Base-by-base conservation (phyloP, 495 filamentous ascomycete genomes). In the Penicillium roqueforti region DNA sequence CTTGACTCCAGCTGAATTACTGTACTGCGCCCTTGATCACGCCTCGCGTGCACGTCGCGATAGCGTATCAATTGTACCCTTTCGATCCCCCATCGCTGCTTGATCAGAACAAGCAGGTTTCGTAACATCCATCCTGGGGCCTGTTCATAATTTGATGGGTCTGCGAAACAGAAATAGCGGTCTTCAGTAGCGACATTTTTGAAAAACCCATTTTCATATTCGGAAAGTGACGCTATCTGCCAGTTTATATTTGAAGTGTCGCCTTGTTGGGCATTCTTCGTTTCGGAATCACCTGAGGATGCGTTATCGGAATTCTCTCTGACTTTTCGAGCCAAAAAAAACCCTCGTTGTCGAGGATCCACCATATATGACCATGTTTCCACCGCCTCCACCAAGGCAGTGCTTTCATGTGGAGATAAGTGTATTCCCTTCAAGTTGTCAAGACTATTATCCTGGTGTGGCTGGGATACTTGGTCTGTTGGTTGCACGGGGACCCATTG, bases 121-220 rank as follows among this genome's bases (percentile, higher is more conserved):
- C 93, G 78, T 23, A 97, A 74, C 76, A 92, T 88, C 93, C 93
- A 97, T 0, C 91, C 89, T 7, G 93, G 92, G 52, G 88, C 83
- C 40, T 87, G 80, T 3, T 85, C 72, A 65, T 95, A 97, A 32
- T 88, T 95, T 3, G 92, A 96, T 5, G 93, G 91, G 65, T 98
- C 93, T 20, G 88, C 87, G 70, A 98, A 97, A 49, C 85, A 82
- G 13, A 96, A 77, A 62, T 84, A 96, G 57, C 82, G 83, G 65
- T 97, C 88, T 49, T 85, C 77, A 18, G 81, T 71, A 2, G 78
- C 73, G 8, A 85, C 71, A 42, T 80, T 78, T 28, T 86, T 72
- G 68, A 98, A 98, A 71, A 98, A 98, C 1, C 89, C 91, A 42
- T 73, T 79, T 68, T 98, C 92, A 64, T 89, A 97, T 40, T 82